These are phyloP conservation scores for Phialophora verrucosa DNA, from an alignment of 2,329 filamentous ascomycete genomes.

Conservation along the genomic window DNA sequence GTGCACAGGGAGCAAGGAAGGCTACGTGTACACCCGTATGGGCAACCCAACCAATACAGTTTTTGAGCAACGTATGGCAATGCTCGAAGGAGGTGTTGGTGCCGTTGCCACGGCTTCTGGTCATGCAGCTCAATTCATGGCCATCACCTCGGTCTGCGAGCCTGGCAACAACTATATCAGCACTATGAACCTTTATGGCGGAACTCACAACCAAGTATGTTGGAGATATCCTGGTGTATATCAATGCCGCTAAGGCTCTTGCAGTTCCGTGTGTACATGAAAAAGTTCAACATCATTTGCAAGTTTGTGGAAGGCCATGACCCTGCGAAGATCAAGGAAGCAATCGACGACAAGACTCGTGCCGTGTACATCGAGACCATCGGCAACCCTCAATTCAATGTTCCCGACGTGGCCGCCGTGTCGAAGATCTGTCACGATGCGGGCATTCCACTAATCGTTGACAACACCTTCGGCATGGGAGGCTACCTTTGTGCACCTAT, in stretches of 20 bases:
- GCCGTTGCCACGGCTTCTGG: constrained; percentile 70
- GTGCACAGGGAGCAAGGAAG: constrained; percentile 72
- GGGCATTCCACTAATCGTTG: constrained; percentile 68
- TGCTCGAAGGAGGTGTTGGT: constrained; percentile 73
- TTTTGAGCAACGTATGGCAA: constrained; percentile 72
- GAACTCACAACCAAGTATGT: constrained; percentile 72
- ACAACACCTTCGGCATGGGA: constrained; percentile 89
- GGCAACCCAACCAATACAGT: constrained; percentile 95
- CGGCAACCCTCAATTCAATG: constrained; percentile 85
- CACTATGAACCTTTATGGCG: constrained; percentile 84
- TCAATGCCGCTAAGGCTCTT: no score
- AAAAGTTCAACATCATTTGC: constrained; percentile 76
- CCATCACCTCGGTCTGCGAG: constrained; percentile 75
- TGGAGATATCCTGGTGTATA: no score
- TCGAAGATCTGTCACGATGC: constrained; percentile 72
- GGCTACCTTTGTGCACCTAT: constrained; percentile 83
- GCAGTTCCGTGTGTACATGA: constrained; percentile 84
- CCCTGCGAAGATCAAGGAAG: constrained; percentile 72
- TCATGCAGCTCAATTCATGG: constrained; percentile 85
- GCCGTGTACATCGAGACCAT: constrained; percentile 86
- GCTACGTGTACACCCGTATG: constrained; percentile 96
- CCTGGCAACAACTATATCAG: constrained; percentile 87
- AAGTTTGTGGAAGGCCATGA: constrained; percentile 75
- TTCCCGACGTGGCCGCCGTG: constrained; percentile 83
- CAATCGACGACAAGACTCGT: constrained; percentile 87